These are phyloP conservation scores for Thelonectria olida DNA, from an alignment of 2,329 filamentous ascomycete species.

Conservation along the genomic window DNA sequence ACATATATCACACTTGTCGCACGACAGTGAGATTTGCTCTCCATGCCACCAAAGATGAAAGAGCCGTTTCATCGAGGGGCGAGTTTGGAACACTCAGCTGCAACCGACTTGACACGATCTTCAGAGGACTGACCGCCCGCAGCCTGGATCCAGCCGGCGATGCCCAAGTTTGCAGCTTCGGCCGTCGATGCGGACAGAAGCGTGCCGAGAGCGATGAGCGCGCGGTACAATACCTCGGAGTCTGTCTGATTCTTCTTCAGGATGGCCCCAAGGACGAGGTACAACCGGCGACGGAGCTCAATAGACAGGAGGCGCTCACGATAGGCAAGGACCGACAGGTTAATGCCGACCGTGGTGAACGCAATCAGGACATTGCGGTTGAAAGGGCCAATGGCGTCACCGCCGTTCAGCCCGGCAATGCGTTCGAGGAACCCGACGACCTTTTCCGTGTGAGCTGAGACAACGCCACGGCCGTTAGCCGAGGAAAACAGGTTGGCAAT, in stretches of 20 bases:
- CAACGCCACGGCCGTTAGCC: slow-evolving; percentile 72
- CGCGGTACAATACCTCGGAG: slow-evolving; percentile 83
- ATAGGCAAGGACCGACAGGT: slow-evolving; percentile 78
- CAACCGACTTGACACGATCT: slow-evolving; percentile 57
- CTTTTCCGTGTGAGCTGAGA: slow-evolving; percentile 65
- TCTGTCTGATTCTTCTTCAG: slow-evolving; percentile 72
- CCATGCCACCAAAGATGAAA: not conserved
- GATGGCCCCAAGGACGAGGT: slow-evolving; percentile 70
- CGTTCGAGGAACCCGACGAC: slow-evolving; percentile 71
- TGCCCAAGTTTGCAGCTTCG: slow-evolving; percentile 53
- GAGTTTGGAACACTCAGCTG: slow-evolving; percentile 55
- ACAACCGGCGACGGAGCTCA: slow-evolving; percentile 52
- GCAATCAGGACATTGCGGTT: slow-evolving; percentile 89
- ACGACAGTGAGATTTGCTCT: not conserved
- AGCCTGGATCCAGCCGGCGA: slow-evolving; percentile 51
- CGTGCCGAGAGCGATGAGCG: slow-evolving; percentile 85
- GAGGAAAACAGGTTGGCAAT: slow-evolving; percentile 87
- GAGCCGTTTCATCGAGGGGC: slow-evolving; percentile 18
- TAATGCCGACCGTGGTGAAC: slow-evolving; percentile 82
- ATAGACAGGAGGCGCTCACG: slow-evolving; percentile 52
- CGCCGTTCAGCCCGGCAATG: slow-evolving; percentile 62
- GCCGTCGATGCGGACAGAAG: slow-evolving; percentile 63
- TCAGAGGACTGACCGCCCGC: slow-evolving; percentile 57
- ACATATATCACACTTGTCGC: not conserved
- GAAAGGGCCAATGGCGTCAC: slow-evolving; percentile 57